Base-by-base conservation (phyloP, 805 yeast species). In the Saccharomyces cerevisiae region DNA sequence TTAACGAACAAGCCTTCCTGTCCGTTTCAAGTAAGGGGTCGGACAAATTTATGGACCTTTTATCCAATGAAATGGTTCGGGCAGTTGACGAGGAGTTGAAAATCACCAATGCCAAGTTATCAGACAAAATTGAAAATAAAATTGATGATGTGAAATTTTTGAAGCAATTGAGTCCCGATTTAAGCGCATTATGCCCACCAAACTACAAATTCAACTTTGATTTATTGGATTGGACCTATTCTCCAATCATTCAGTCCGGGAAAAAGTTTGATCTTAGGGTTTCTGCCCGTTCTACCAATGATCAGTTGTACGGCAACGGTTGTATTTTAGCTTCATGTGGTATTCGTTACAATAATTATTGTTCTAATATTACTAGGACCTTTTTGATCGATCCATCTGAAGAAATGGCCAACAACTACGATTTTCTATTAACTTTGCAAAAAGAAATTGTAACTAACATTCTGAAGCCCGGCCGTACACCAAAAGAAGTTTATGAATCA, bases 171-270 rank as follows among this genome's bases (percentile, higher is more conserved):
- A 81, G 83, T 63, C 79, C 79, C 59, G 76, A 77, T 54, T 60
- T 79, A 22, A 58, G 65, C n/a, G 47, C 54, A 6, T 52, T 66
- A 41, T 61, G 68, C 41, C 70, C 71, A 8, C 26, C 60, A 6
- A 84, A 86, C 48, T 74, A 79, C 32, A 92, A 86, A 53, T 85
- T 90, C 57, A 96, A 89, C 63, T 75, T 85, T 4, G 82, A 81
- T 57, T 80, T 82, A 58, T 73, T 92, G 22, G 98, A 92, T 68
- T 92, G 97, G 97, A 87, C 96, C 60, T 89, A 88, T 70, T 82
- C 90, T 53, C 97, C 98, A 29, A 87, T 90, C 51, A 79, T 90
- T 52, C 96, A 89, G 73, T 85, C 95, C 61, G 96, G 96, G 53
- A 89, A 89, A 36, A 82, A 83, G 53, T 91, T 83, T 65, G 96